Conservation (phyloP, 2,329 filamentous ascomycete genomes). For the Botrytis porri region DNA sequence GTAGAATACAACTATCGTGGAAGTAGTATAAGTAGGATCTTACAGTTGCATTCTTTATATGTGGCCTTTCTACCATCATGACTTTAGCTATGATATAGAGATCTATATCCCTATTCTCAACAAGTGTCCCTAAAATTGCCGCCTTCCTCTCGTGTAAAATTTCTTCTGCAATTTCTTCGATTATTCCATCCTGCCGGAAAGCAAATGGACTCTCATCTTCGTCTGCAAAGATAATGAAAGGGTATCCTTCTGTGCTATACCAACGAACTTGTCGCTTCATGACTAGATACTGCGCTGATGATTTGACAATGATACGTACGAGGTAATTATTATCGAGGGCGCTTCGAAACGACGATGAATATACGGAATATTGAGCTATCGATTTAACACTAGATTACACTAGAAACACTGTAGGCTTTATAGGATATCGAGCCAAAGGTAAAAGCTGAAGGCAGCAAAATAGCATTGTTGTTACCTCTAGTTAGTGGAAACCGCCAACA, state of each 20-base stretch:
- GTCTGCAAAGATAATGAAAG: background rate
- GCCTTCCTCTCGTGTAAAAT: too few species aligned
- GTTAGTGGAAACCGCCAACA: background rate
- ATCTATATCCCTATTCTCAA: too few species aligned
- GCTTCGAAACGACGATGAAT: background rate
- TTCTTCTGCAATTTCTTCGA: fast-evolving
- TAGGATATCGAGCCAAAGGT: background rate
- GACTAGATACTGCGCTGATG: background rate
- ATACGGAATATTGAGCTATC: background rate
- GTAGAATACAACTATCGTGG: fast-evolving
- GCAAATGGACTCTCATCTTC: background rate
- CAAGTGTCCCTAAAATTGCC: too few species aligned
- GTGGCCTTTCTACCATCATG: too few species aligned
- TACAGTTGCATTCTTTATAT: background rate
- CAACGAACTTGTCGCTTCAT: too few species aligned
- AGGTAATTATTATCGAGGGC: fast-evolving
- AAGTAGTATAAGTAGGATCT: background rate
- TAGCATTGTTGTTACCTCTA: background rate
- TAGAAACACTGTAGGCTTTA: background rate
- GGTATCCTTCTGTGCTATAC: fast-evolving
- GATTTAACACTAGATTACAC: background rate
- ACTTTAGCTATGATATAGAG: too few species aligned
- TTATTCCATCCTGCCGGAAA: background rate
- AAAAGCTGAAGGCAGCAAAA: background rate
- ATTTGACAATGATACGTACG: background rate